Conservation (phyloP, 305 asterid species). For the Fraxinus latifolia region DNA sequence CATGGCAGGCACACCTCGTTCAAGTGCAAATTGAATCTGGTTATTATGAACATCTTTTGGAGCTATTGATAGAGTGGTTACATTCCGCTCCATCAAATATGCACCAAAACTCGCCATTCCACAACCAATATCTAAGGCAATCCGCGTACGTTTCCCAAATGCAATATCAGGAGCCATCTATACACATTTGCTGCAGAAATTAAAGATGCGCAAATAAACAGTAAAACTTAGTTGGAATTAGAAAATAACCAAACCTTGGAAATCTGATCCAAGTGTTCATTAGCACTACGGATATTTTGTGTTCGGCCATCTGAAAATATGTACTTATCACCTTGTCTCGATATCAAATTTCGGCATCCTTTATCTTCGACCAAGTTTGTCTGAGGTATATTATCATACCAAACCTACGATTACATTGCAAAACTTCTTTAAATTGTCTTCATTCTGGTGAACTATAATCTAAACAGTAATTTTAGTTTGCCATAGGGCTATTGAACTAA, state of each 20-base stretch:
- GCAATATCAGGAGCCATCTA: conserved; percentile 64
- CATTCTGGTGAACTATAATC: conserved; percentile 2
- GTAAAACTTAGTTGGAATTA: conserved; percentile 1
- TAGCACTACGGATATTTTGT: conserved; percentile 31
- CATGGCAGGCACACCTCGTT: conserved; percentile 72
- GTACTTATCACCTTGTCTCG: conserved; percentile 39
- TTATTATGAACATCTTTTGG: conserved; percentile 40
- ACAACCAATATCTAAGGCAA: conserved; percentile 55
- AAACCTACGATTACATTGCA: conserved; percentile 39
- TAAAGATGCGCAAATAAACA: conserved; percentile 12
- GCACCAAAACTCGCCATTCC: conserved; percentile 62
- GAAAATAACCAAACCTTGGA: conserved; percentile 51
- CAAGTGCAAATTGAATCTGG: conserved; percentile 51
- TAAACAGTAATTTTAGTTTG: not conserved
- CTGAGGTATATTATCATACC: conserved; percentile 51
- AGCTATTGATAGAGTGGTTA: conserved; percentile 56
- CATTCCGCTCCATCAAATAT: conserved; percentile 51
- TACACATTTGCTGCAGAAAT: conserved; percentile 20
- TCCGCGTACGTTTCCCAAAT: conserved; percentile 51
- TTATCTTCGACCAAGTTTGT: conserved; percentile 28
- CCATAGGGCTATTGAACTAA: not conserved
- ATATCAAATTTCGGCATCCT: conserved; percentile 27
- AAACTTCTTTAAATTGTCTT: not conserved
- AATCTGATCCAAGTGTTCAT: conserved; percentile 50
- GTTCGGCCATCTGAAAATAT: conserved; percentile 38